Conservation (phyloP, 108 stramenopile genomes). For the Nitzschia inconspicua region DNA sequence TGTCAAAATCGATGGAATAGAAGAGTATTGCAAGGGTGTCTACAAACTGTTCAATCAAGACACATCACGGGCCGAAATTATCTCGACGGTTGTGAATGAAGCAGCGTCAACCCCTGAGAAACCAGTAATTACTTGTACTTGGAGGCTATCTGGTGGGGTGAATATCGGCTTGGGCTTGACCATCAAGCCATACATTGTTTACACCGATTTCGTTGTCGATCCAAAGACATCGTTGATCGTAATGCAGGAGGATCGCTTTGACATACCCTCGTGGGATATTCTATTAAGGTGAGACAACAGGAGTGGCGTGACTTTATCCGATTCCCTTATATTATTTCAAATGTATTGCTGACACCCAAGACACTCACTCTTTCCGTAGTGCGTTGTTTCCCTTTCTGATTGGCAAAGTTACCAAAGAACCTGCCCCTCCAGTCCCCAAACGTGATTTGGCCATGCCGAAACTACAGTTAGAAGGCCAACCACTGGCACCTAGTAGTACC, state of each 20-base stretch:
- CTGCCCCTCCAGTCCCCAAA: constrained; percentile 46
- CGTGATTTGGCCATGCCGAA: constrained; percentile 28
- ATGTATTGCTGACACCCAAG: no score
- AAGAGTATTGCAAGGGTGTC: constrained; percentile 78
- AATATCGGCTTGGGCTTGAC: constrained; percentile 69
- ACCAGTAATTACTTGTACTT: constrained; percentile 65
- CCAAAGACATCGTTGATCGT: constrained; percentile 56
- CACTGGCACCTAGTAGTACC: neutral
- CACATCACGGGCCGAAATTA: constrained; percentile 71
- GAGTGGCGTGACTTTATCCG: no score
- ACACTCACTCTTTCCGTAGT: no score
- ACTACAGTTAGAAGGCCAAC: neutral
- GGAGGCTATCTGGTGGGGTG: constrained; percentile 74
- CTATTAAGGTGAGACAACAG: constrained; percentile 46
- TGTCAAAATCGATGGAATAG: constrained; percentile 68
- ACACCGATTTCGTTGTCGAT: constrained; percentile 72
- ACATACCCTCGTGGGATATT: constrained; percentile 59
- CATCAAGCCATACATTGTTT: constrained; percentile 86
- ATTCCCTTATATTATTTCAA: no score
- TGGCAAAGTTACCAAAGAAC: constrained; percentile 50
- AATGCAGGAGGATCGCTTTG: constrained; percentile 81
- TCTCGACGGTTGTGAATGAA: constrained; percentile 50
- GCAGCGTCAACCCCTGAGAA: constrained; percentile 12
- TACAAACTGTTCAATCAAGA: constrained; percentile 64
- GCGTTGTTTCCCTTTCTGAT: constrained; percentile 69